These are phyloP conservation scores for Carex pumila DNA, from an alignment of 176 grass and related monocot species.

Conservation along the genomic window DNA sequence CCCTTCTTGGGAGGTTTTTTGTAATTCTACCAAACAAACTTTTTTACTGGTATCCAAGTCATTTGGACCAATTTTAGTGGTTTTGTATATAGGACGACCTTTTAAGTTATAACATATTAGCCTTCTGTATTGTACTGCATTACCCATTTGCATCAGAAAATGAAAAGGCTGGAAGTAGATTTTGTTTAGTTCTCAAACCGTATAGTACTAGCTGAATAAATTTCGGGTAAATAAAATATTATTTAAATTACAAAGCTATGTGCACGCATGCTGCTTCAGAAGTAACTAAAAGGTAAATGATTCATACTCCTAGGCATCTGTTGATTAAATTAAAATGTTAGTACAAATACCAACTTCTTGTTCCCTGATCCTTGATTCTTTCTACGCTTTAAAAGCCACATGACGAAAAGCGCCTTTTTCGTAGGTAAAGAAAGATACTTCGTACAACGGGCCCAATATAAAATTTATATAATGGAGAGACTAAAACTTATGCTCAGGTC, in stretches of 20 bases:
- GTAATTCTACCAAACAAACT: slow-evolving; percentile 6
- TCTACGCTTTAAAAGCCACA: neutral
- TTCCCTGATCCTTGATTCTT: slow-evolving; percentile 8
- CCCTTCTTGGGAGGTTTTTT: slow-evolving; percentile 17
- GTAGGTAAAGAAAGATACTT: neutral
- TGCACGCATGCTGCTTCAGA: neutral
- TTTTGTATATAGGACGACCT: neutral
- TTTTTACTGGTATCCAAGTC: slow-evolving; percentile 13
- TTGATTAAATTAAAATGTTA: neutral
- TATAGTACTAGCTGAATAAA: neutral
- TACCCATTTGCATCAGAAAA: neutral
- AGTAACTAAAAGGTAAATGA: neutral
- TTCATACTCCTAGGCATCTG: neutral
- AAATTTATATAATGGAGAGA: neutral
- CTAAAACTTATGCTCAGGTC: neutral
- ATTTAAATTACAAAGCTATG: neutral
- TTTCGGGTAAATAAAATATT: neutral
- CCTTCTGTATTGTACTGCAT: neutral
- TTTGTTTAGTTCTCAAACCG: no score
- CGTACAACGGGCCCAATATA: neutral
- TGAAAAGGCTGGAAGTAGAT: neutral
- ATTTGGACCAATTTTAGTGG: slow-evolving; percentile 7
- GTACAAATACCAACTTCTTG: neutral
- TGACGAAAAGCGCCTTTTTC: neutral
- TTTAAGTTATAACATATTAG: neutral